These are phyloP conservation scores for Hypoxylon sp. DNA, from an alignment of 2,329 filamentous ascomycete species.

Conservation along the genomic window DNA sequence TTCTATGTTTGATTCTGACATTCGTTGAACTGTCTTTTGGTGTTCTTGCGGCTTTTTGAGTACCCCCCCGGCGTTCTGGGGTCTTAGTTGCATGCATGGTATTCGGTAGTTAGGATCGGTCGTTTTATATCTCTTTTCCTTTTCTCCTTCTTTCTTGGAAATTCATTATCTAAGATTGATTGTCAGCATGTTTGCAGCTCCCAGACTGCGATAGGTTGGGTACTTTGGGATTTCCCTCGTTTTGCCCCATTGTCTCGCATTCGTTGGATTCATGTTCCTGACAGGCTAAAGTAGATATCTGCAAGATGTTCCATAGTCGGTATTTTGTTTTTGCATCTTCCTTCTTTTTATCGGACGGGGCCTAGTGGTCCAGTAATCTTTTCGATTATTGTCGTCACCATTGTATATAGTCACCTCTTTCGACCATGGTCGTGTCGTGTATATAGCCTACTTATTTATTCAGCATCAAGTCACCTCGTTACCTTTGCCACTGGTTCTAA, in stretches of 20 bases:
- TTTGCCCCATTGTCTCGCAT: constrained; percentile 8
- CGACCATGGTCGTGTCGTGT: constrained; percentile 18
- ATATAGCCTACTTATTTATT: constrained; percentile 17
- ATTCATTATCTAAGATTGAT: background rate
- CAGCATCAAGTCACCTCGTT: background rate
- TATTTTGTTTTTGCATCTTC: background rate
- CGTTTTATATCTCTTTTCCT: constrained; percentile 27
- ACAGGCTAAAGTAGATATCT: constrained; percentile 2
- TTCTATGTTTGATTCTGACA: constrained; percentile 2
- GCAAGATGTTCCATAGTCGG: background rate
- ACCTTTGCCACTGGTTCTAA: background rate
- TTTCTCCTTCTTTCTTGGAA: background rate
- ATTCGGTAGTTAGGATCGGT: constrained; percentile 37
- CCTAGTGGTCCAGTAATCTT: constrained; percentile 15
- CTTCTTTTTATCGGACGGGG: background rate
- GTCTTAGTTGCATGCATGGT: constrained; percentile 26
- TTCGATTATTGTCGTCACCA: constrained; percentile 2
- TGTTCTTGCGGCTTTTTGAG: background rate
- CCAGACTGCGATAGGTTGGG: constrained; percentile 9
- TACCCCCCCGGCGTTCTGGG: constrained; percentile 15
- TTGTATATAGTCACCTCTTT: constrained; percentile 37
- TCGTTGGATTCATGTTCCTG: constrained; percentile 15
- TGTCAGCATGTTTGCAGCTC: constrained; percentile 11
- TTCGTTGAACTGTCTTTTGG: constrained; percentile 9
- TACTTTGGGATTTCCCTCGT: constrained; percentile 5